Base-by-base conservation (phyloP, 2,329 filamentous ascomycete species). In the Pyrenochaeta sp. region DNA sequence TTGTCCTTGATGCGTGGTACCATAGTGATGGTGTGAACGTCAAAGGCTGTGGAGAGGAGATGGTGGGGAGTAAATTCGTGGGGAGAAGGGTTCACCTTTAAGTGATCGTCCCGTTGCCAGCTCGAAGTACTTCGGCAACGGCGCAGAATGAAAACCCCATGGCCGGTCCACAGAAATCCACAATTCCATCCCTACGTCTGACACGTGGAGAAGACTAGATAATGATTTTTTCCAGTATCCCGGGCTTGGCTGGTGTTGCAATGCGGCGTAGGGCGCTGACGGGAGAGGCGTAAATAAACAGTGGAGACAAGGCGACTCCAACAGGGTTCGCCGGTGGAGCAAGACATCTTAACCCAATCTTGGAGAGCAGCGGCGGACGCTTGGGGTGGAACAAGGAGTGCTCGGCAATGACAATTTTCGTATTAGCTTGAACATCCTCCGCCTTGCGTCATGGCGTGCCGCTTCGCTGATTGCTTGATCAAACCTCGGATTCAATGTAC, bases 231-330 rank as follows among this genome's bases (percentile, higher is more conserved):
- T 65, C 55, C 56, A 64, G 48, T 53, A 62, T 63, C 55, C 61
- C 62, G 66, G 64, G 58, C 64, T 67, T 67, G 64, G 64, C 64
- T 62, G 63, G 55, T 61, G 66, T 67, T 63, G 66, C 57, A 60
- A 54, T 54, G 57, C 48, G 54, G 56, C 53, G 53, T 60, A 58
- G 60, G 49, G 52, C 56, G 54, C 50, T 61, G 63, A 57, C 58
- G 58, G 61, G 54, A 60, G 61, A 62, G 59, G 59, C 63, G 61
- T 59, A 61, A 55, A 66, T 64, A 61, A 68, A 61, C 50, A 61
- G 64, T 68, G 66, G 66, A 61, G 51, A 60, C 56, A 54, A 60
- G 63, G 57, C 61, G 48, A 63, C 56, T 52, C 56, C 58, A 67
- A 55, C 66, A 66, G 59, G 66, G 55, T 51, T 44, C 52, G 52